Base-by-base conservation (phyloP, 1,284 basidiomycete species). In the Rhodotorula sp. region DNA sequence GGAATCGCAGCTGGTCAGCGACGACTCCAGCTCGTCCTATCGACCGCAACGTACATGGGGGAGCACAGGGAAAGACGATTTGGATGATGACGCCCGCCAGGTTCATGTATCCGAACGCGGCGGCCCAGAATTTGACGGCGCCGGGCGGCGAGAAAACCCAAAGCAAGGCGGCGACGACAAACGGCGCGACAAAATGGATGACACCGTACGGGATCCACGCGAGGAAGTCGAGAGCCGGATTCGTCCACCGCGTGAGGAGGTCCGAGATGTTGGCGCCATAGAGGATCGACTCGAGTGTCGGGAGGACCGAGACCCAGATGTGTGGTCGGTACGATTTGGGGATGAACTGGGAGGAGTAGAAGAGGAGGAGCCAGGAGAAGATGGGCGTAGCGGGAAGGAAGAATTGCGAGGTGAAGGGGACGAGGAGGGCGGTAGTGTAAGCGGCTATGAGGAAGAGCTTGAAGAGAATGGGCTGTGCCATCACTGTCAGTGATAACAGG, bases 241-340 rank as follows among this genome's bases (percentile, higher is more conserved):
- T 91, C 4, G 94, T 97, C 81, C 89, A 93, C 27, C 93, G 86
- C 5, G 94, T 98, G 71, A 98, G 88, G 78, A 98, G 90, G 81
- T 97, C 94, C 47, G 91, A 94, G 72, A 98, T 94, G 82, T 97
- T 98, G 61, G 93, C 94, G 17, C 95, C 95, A 80, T 96, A 98
- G 39, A 96, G 84, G 44, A 96, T 92, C 15, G 90, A 89, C 80
- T 99, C 95, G 65, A 98, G 86, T 0, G 94, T 95, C 0, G 95
- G 95, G 5, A 98, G 87, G 34, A 98, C 85, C 17, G 91, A 89
- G 66, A 99, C 94, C 76, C 91, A 94, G 63, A 97, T 92, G 29
- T 84, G 83, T 0, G 94, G 94, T 4, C 94, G 84, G 78, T 86
- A 87, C 6, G 81, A 74, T 17, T 85, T 83, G 0, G 93, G 90